These are phyloP conservation scores for Penicillium crystallinum DNA, from an alignment of 495 filamentous ascomycete species.

Conservation along the genomic window DNA sequence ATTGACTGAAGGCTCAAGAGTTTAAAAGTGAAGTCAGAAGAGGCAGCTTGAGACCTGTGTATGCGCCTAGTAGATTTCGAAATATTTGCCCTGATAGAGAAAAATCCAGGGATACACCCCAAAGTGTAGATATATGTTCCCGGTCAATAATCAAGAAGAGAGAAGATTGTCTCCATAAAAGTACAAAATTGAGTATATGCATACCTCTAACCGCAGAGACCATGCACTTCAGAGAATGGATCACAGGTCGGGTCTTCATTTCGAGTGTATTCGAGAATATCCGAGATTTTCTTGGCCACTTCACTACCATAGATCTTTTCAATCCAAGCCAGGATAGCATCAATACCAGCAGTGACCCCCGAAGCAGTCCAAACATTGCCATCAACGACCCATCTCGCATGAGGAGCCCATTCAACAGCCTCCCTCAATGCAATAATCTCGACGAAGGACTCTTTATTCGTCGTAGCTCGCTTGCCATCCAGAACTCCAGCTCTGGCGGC, in stretches of 20 bases:
- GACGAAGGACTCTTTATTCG: conserved; percentile 29
- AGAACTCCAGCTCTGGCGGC: conserved; percentile 52
- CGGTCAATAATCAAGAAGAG: no score
- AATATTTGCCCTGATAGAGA: no score
- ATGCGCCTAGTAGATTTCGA: no score
- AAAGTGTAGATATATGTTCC: no score
- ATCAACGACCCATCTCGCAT: conserved; percentile 60
- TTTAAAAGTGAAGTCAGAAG: no score
- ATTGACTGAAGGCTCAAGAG: no score
- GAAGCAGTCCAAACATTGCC: conserved; percentile 65
- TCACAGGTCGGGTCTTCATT: conserved; percentile 13
- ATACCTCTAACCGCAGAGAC: background rate
- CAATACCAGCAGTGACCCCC: conserved; percentile 61
- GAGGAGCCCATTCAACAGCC: conserved; percentile 53
- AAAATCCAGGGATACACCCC: no score
- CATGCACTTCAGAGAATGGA: conserved; percentile 22
- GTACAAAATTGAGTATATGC: no score
- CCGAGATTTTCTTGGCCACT: conserved; percentile 9
- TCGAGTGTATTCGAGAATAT: conserved; percentile 16
- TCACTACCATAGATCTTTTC: conserved; percentile 14
- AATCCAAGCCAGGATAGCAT: conserved; percentile 43
- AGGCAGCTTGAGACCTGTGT: no score
- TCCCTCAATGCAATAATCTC: conserved; percentile 32
- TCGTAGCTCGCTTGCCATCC: conserved; percentile 55
- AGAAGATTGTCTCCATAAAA: no score